Evolutionary conservation across 2,329 filamentous ascomycete species (phyloP).

Genomic region (Colletotrichum euphorbiae): DNA sequence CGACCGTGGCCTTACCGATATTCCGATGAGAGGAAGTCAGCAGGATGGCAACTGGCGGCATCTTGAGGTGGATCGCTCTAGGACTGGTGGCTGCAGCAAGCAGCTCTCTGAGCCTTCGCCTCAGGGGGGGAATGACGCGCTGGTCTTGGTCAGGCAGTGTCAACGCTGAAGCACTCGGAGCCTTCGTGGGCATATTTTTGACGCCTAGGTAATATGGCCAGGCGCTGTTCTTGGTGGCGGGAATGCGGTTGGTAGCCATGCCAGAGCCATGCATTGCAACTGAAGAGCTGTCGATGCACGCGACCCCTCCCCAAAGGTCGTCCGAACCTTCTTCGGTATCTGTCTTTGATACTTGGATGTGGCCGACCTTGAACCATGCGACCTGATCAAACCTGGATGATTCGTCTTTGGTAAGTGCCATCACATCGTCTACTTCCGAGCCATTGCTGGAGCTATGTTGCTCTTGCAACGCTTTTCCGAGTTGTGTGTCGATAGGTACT

Average conservation of each 20-base stretch:
- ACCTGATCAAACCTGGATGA: conserved; percentile 67
- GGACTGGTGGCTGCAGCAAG: conserved; percentile 90
- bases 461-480: conserved; percentile 86
- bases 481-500: conserved; percentile 86
- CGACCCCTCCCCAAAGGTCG: conserved; percentile 86
- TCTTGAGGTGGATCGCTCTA: conserved; percentile 84
- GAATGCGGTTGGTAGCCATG: conserved; percentile 83
- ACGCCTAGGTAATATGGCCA: conserved; percentile 93
- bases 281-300: conserved; percentile 84
- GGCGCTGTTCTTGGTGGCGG: conserved; percentile 78
- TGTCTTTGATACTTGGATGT: conserved; percentile 69
- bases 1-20: conserved; percentile 89
- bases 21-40: conserved; percentile 92
- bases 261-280: conserved; percentile 94
- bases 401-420: conserved; percentile 58
- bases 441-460: conserved; percentile 67
- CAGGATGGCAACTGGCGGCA: conserved; percentile 89
- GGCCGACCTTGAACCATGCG: conserved; percentile 93
- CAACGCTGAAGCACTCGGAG: conserved; percentile 52
- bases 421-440: conserved; percentile 78
- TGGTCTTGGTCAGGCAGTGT: conserved; percentile 59
- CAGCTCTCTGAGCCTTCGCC: conserved; percentile 82
- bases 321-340: conserved; percentile 67
- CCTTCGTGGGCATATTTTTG: conserved; percentile 70
- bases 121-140: conserved; percentile 68